phyloP scores from a whole-genome alignment of 1,284 basidiomycete genomes.

The Rhodotorula sp. region DNA sequence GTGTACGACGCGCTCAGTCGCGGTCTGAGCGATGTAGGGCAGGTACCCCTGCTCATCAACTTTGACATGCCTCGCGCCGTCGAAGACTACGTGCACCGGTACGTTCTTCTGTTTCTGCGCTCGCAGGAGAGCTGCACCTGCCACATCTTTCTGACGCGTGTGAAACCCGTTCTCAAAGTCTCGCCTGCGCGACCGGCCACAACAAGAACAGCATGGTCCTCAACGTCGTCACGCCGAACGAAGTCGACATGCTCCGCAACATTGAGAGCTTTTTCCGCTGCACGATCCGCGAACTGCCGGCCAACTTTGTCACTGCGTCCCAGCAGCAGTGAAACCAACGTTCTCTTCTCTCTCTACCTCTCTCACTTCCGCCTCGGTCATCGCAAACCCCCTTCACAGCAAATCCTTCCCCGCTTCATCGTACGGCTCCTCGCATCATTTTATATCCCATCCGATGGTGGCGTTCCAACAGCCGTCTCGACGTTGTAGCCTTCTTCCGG shows the following conservation, averaged over 20 bases:
- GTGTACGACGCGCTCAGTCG: conserved; percentile 43
- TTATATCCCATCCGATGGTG: too few species aligned
- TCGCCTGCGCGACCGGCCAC: conserved; percentile 38
- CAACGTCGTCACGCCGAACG: conserved; percentile 42
- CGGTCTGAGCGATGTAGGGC: conserved; percentile 35
- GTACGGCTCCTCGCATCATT: too few species aligned
- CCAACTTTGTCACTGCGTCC: conserved; percentile 19
- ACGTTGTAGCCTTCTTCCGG: too few species aligned
- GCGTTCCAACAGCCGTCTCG: too few species aligned
- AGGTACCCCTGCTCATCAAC: conserved; percentile 45
- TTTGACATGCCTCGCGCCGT: conserved; percentile 44
- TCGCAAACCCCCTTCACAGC: too few species aligned
- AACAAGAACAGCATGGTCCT: conserved; percentile 37
- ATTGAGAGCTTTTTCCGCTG: conserved; percentile 40
- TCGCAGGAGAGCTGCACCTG: too few species aligned
- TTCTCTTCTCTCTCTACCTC: background rate
- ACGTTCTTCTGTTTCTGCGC: background rate
- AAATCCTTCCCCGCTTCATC: too few species aligned
- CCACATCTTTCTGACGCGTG: background rate
- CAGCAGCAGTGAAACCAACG: background rate
- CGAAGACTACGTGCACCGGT: conserved; percentile 44
- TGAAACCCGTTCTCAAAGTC: conserved; percentile 6
- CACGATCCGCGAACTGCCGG: conserved; percentile 38
- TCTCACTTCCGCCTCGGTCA: background rate
- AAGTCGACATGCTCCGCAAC: conserved; percentile 42